Conservation (phyloP, 1,284 basidiomycete species). For the Lentinula novae-zelandiae region DNA sequence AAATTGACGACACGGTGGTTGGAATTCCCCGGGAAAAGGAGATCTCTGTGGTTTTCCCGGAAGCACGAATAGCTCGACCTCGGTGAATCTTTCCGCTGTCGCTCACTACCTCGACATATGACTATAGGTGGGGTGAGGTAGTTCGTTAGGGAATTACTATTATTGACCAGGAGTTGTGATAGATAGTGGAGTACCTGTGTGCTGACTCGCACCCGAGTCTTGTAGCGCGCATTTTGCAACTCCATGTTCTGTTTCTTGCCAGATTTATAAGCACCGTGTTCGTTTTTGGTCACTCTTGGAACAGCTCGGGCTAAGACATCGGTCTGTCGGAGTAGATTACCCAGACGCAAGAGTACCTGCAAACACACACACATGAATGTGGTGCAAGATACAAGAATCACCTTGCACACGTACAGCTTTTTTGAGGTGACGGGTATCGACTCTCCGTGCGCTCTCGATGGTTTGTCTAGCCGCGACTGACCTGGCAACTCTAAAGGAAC, state of each 20-base stretch:
- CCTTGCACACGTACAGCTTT: slow-evolving; percentile 14
- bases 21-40: slow-evolving; percentile 2
- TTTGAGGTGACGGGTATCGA: slow-evolving; percentile 22
- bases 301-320: slow-evolving; percentile 24
- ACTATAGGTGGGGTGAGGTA: slow-evolving; percentile 16
- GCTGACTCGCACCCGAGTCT: slow-evolving; percentile 29
- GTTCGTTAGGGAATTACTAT: no score
- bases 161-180: no score
- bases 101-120: slow-evolving; percentile 27
- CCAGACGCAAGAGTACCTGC: slow-evolving; percentile 24
- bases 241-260: slow-evolving; percentile 20
- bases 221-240: slow-evolving; percentile 32
- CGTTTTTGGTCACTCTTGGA: slow-evolving; percentile 23
- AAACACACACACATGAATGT: no score
- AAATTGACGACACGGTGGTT: slow-evolving; percentile 22
- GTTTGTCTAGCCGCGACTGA: neutral
- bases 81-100: slow-evolving; percentile 22
- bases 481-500: slow-evolving; percentile 9
- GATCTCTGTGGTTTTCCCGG: slow-evolving; percentile 31
- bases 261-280: slow-evolving; percentile 18
- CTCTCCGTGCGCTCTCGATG: slow-evolving; percentile 11
- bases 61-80: slow-evolving; percentile 22
- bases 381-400: no score
- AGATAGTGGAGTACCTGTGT: slow-evolving; percentile 23
- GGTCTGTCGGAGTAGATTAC: slow-evolving; percentile 23